Conservation (phyloP, 2,329 filamentous ascomycete genomes). For the Salinomyces thailandicus region DNA sequence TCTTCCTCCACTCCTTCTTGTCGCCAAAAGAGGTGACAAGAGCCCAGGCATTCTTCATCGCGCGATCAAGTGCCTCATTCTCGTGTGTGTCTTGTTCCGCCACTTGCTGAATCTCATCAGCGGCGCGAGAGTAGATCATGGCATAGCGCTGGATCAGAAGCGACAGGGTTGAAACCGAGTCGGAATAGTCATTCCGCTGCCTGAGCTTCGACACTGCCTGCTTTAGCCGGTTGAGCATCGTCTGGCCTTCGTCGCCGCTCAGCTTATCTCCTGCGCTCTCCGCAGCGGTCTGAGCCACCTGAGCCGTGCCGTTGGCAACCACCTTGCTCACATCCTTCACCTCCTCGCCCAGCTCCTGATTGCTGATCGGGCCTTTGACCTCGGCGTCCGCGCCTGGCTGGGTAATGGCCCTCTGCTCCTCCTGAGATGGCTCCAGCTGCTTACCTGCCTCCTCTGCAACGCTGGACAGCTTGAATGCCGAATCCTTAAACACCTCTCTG, state of each 20-base stretch:
- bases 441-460: conserved; percentile 66
- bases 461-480: conserved; percentile 66
- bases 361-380: conserved; percentile 39
- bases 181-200: conserved; percentile 68
- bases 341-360: conserved; percentile 49
- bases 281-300: conserved; percentile 48
- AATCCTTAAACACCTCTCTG: conserved; percentile 77
- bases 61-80: conserved; percentile 64
- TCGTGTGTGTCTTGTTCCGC: conserved; percentile 60
- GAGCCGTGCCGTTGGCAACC: conserved; percentile 34
- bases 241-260: conserved; percentile 59
- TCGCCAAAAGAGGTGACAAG: conserved; percentile 74
- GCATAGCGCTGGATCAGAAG: conserved; percentile 70
- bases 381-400: conserved; percentile 41
- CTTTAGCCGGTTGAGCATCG: conserved; percentile 65
- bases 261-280: conserved; percentile 66
- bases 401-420: conserved; percentile 47
- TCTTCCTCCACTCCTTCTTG: conserved; percentile 59
- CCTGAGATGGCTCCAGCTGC: conserved; percentile 56
- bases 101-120: conserved; percentile 54
- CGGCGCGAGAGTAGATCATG: conserved; percentile 62
- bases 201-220: conserved; percentile 63
- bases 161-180: conserved; percentile 72
- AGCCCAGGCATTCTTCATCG: conserved; percentile 69
- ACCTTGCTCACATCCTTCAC: conserved; percentile 36